Evolutionary conservation across 176 grass and related monocot genomes (phyloP), one percentile per base, ranked within the genome.

Genomic region (Oryza officinalis): DNA sequence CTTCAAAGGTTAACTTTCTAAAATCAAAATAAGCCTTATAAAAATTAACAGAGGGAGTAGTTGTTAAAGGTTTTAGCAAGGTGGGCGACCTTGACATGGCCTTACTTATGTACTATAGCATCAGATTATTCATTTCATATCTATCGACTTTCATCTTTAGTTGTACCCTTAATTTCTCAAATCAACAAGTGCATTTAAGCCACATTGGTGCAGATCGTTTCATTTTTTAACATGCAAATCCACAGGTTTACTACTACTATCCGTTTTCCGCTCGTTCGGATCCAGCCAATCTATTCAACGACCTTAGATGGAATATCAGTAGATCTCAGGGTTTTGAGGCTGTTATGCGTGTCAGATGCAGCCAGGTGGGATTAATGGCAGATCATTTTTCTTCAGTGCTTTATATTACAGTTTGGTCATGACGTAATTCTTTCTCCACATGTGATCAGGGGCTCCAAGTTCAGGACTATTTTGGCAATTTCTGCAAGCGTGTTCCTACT

Each of bases 261-360:
- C 94, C 94, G 13, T 97, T 94, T 92, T 94, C 92, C 64, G 92
- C 94, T 84, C 76, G 86, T 83, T 92, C 94, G 76, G 94, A 97
- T 92, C 89, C 87, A 49, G 87, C 92, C 14, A 97, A 94, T 63
- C 89, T 97, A 35, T 97, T 94, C 82, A 94, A 97, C 3, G 94
- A 97, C 88, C 89, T 97, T 61, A 86, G 94, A 97, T 97, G 94
- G 94, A 97, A 97, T 84, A 80, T 97, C 65, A 94, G 85, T 84
- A 97, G 94, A 69, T 92, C 94, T 67, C 92, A 94, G 87, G 94
- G 94, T 80, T 97, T 90, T 70, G 89, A 97, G 80, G 89, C 94
- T 77, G 94, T 97, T 83, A 94, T 94, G 94, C 92, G 92, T 87
- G 87, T 94, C 72, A 88, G 94, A 77, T 97, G 94, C 72, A 90